phyloP scores from a whole-genome alignment of 2,329 filamentous ascomycete genomes.

The Claviceps arundinis region DNA sequence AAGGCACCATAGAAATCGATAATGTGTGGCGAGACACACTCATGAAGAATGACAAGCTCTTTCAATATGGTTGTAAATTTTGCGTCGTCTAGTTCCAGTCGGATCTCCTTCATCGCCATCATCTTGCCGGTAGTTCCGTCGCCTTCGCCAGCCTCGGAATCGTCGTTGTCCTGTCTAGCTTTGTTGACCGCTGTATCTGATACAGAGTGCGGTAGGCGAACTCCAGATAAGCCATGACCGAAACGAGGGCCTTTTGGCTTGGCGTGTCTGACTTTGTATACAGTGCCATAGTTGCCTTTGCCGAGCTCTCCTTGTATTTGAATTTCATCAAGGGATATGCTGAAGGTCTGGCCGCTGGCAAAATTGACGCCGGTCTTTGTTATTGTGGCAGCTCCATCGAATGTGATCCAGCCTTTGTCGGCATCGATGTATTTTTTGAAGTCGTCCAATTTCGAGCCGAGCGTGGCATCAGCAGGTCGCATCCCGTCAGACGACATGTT shows the following conservation, averaged over 20 bases:
- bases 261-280: slow-evolving; percentile 88
- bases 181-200: slow-evolving; percentile 21
- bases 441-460: slow-evolving; percentile 41
- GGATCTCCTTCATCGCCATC: slow-evolving; percentile 99
- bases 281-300: slow-evolving; percentile 96
- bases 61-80: slow-evolving; percentile 97
- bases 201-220: slow-evolving; percentile 24
- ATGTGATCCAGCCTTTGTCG: slow-evolving; percentile 80
- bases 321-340: slow-evolving; percentile 89
- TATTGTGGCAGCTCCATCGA: slow-evolving; percentile 84
- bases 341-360: slow-evolving; percentile 76
- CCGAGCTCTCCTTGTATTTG: slow-evolving; percentile 86
- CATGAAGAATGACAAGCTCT: slow-evolving; percentile 90
- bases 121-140: slow-evolving; percentile 53
- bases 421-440: slow-evolving; percentile 76
- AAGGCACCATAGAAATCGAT: slow-evolving; percentile 99
- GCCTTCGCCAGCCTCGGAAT: slow-evolving; percentile 20
- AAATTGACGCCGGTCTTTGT: slow-evolving; percentile 88
- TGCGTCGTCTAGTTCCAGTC: slow-evolving; percentile 86
- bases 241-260: slow-evolving; percentile 47
- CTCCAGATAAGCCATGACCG: slow-evolving; percentile 41
- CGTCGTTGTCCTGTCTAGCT: slow-evolving; percentile 15
- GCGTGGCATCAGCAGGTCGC: slow-evolving; percentile 23
- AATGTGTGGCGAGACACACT: slow-evolving; percentile 89
- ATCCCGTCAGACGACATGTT: slow-evolving; percentile 8